Evolutionary conservation across 1,284 basidiomycete genomes (phyloP).

Genomic region (Omphalotus olearius): DNA sequence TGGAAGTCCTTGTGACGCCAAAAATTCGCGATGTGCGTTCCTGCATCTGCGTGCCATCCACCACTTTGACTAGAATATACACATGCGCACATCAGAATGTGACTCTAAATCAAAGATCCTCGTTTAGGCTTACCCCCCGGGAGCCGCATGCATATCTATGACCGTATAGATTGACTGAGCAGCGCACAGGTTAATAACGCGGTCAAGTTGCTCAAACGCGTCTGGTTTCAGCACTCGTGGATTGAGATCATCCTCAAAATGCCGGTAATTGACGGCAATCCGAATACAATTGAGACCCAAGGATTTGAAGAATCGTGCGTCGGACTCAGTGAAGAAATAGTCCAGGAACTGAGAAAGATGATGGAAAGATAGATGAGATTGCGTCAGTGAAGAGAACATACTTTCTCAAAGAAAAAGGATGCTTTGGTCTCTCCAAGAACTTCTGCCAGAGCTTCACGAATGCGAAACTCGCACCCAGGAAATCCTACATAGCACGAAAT

Average conservation of each 20-base stretch:
- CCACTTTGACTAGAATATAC: slow-evolving; percentile 27
- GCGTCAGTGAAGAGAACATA: slow-evolving; percentile 14
- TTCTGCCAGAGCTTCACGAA: slow-evolving; percentile 60
- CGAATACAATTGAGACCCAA: slow-evolving; percentile 64
- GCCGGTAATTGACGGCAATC: slow-evolving; percentile 53
- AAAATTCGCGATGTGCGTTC: slow-evolving; percentile 38
- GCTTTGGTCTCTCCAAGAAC: slow-evolving; percentile 65
- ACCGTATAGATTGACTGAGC: slow-evolving; percentile 52
- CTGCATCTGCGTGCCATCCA: slow-evolving; percentile 36
- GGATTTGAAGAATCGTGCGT: slow-evolving; percentile 56
- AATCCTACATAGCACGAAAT: slow-evolving; percentile 42
- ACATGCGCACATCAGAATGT: too few species aligned
- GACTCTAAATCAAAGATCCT: not conserved
- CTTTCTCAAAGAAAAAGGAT: slow-evolving; percentile 69
- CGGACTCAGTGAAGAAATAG: slow-evolving; percentile 59
- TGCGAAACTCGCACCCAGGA: slow-evolving; percentile 62
- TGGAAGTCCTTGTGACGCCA: slow-evolving; percentile 79
- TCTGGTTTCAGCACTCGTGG: slow-evolving; percentile 48
- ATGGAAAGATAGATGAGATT: not conserved
- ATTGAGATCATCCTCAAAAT: slow-evolving; percentile 61
- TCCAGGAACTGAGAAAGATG: slow-evolving; percentile 45
- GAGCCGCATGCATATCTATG: slow-evolving; percentile 56
- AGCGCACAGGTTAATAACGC: slow-evolving; percentile 57
- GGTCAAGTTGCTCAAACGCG: slow-evolving; percentile 50
- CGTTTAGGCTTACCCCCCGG: slow-evolving; percentile 39